Conservation (phyloP, 768 basidiomycete species). For the Tulasnella sp. region DNA sequence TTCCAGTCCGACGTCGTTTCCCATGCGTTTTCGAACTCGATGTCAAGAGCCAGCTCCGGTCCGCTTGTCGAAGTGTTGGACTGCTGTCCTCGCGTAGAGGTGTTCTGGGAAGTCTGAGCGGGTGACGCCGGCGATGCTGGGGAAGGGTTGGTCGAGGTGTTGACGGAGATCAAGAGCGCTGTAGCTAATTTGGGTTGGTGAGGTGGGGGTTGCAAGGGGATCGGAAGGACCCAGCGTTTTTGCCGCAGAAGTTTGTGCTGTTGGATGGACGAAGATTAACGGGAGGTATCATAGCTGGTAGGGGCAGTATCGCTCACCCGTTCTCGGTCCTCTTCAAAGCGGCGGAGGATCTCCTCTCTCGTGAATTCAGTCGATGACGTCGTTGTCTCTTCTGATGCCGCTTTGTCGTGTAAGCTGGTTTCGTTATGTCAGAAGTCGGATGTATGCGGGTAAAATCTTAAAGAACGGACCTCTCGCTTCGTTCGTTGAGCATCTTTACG, state of each 20-base stretch:
- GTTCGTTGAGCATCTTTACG: constrained; percentile 41
- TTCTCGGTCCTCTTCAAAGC: constrained; percentile 87
- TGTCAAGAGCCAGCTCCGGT: constrained; percentile 55
- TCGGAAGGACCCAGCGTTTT: constrained; percentile 49
- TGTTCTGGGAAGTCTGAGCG: neutral
- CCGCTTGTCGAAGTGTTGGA: neutral
- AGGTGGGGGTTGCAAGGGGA: constrained; percentile 15
- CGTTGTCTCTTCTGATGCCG: constrained; percentile 13
- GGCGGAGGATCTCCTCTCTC: constrained; percentile 62
- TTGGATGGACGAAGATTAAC: neutral
- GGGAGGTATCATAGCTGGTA: too few species aligned
- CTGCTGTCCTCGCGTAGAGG: neutral
- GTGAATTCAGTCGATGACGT: constrained; percentile 31
- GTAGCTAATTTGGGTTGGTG: constrained; percentile 11
- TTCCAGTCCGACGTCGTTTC: constrained; percentile 87
- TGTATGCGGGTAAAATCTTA: neutral
- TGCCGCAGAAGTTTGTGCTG: constrained; percentile 80
- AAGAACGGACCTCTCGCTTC: constrained; percentile 24
- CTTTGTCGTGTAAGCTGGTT: neutral
- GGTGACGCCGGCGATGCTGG: neutral
- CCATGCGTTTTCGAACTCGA: constrained; percentile 86
- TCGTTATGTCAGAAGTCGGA: neutral
- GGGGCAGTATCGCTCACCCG: constrained; percentile 31
- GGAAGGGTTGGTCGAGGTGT: neutral
- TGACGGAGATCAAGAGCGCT: neutral